Evolutionary conservation across 2,329 filamentous ascomycete species (phyloP).

Genomic region (Microdochium trichocladiopsis): DNA sequence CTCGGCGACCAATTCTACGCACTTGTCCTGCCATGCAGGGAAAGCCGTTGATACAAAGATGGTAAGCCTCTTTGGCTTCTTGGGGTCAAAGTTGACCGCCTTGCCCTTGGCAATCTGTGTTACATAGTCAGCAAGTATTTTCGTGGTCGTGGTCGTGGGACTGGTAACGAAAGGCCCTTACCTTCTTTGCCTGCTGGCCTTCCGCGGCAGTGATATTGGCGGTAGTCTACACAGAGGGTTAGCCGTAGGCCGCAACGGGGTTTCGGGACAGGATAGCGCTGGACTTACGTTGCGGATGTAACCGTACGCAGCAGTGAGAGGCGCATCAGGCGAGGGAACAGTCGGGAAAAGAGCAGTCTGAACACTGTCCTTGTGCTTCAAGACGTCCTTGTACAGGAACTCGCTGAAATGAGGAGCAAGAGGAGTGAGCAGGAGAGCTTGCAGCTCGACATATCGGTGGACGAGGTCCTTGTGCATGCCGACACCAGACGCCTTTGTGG

Average conservation of each 20-base stretch:
- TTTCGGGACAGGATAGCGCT: not conserved
- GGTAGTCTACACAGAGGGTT: constrained; percentile 38
- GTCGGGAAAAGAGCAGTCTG: constrained; percentile 73
- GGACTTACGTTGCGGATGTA: constrained; percentile 56
- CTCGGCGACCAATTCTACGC: constrained; percentile 71
- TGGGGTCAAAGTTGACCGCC: constrained; percentile 75
- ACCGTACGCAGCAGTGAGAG: constrained; percentile 69
- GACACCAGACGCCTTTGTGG: constrained; percentile 66
- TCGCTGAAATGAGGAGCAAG: constrained; percentile 93
- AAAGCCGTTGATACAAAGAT: constrained; percentile 76
- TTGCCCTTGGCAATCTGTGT: constrained; percentile 78
- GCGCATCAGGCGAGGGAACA: constrained; percentile 56
- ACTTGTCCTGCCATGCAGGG: constrained; percentile 88
- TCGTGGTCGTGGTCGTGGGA: not conserved
- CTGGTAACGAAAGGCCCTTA: not conserved
- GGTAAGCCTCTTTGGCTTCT: constrained; percentile 84
- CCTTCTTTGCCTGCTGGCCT: constrained; percentile 71
- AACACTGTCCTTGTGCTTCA: constrained; percentile 68
- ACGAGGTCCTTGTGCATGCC: constrained; percentile 83
- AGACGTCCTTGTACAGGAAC: constrained; percentile 87
- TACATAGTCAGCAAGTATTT: not conserved
- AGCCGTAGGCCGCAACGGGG: not conserved
- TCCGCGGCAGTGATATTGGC: constrained; percentile 84
- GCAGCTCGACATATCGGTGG: constrained; percentile 75
- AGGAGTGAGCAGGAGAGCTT: constrained; percentile 73